A percentile compares a stretch with the other conserved stretches of the same genome.
Evolutionary conservation across 164 flowering plant species (phyloP).

Genomic region (Akebia trifoliata): DNA sequence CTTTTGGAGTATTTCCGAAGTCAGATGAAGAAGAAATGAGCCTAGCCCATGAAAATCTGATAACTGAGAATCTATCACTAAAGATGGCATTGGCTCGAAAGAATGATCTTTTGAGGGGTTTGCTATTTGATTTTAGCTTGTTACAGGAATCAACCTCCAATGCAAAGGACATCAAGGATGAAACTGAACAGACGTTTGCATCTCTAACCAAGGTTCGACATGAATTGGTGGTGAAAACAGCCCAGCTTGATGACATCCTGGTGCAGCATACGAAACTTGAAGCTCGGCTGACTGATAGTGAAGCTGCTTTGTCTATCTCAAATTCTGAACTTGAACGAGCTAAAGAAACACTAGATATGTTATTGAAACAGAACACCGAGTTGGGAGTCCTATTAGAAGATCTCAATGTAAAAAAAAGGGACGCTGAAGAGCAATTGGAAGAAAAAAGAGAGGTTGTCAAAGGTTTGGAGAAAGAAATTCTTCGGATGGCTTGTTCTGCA

Average conservation of each 20-base stretch:
- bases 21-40: conserved; percentile 21
- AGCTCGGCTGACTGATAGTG: conserved; percentile 34
- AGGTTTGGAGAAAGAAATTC: conserved; percentile 64
- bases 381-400: conserved; percentile 51
- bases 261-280: conserved; percentile 42
- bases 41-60: conserved; percentile 18
- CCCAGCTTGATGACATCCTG: conserved; percentile 40
- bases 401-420: conserved; percentile 38
- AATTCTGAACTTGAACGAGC: conserved; percentile 51
- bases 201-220: conserved; percentile 34
- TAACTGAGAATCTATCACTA: conserved; percentile 41
- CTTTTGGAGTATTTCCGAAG: conserved; percentile 6
- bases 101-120: conserved; percentile 56
- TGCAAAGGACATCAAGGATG: conserved; percentile 57
- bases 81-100: conserved; percentile 54
- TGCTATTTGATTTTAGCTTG: conserved; percentile 74
- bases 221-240: conserved; percentile 44
- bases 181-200: conserved; percentile 40
- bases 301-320: conserved; percentile 36
- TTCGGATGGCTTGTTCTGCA: conserved; percentile 34
- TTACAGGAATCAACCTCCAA: conserved; percentile 78
- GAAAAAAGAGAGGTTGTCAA: conserved; percentile 50
- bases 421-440: conserved; percentile 50
- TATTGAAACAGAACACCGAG: conserved; percentile 53
- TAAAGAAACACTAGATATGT: conserved; percentile 30